phyloP scores from a whole-genome alignment of 2,329 filamentous ascomycete species.

The Rutstroemia sp. region DNA sequence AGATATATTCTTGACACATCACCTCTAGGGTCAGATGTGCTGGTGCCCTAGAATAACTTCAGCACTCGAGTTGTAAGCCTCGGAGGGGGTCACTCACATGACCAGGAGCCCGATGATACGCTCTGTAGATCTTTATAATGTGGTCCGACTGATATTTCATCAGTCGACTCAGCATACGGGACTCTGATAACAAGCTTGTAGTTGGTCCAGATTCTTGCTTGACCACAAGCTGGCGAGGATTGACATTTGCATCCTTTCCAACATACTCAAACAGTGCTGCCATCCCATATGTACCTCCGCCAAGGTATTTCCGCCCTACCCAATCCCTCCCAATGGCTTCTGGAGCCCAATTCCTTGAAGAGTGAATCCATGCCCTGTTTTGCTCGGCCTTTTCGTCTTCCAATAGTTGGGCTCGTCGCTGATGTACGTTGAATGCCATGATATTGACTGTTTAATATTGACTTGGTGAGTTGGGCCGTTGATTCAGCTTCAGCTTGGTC shows the following conservation, averaged over 20 bases:
- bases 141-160: slow-evolving; percentile 1
- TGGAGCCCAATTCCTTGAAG: background rate
- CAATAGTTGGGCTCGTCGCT: no score
- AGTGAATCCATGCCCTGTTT: no score
- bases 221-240: background rate
- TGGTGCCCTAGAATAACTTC: no score
- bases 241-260: background rate
- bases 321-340: slow-evolving; percentile 1
- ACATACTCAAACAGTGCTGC: slow-evolving; percentile 1
- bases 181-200: background rate
- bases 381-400: no score
- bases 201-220: background rate
- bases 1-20: slow-evolving; percentile 1
- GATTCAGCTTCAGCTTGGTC: no score
- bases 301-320: background rate
- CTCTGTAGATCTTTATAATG: slow-evolving; percentile 2
- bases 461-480: no score
- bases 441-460: no score
- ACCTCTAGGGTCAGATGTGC: no score
- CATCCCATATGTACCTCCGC: background rate
- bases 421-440: no score
- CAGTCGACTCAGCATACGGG: background rate
- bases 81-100: background rate
- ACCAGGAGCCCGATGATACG: slow-evolving; percentile 1
- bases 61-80: no score